Conservation (phyloP, 805 yeast species). For the Clavispora carvajalis region DNA sequence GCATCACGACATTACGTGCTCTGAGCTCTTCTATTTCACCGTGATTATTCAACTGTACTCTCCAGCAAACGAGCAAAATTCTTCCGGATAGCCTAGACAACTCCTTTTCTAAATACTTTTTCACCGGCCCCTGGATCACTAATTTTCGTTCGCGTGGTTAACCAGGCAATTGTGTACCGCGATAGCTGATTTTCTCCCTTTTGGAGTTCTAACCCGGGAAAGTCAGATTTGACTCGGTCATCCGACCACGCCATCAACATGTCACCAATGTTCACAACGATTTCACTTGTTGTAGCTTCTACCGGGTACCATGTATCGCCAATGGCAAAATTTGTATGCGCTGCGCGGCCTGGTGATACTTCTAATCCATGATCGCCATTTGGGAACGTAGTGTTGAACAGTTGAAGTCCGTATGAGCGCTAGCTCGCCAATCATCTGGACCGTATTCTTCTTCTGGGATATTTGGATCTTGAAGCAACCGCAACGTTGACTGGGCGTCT, state of each 20-base stretch:
- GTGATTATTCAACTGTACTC: neutral
- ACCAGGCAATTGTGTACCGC: slow-evolving; percentile 29
- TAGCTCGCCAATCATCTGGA: slow-evolving; percentile 29
- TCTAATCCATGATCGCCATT: slow-evolving; percentile 32
- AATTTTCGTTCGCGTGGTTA: slow-evolving; percentile 31
- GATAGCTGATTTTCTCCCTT: slow-evolving; percentile 22
- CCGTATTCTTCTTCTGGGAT: slow-evolving; percentile 17
- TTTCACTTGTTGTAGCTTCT: slow-evolving; percentile 26
- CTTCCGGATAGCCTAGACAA: slow-evolving; percentile 29
- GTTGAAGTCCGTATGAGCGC: slow-evolving; percentile 35
- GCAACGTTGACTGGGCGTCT: slow-evolving; percentile 30
- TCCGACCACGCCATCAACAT: slow-evolving; percentile 37
- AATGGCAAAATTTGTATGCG: slow-evolving; percentile 27
- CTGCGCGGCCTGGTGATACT: slow-evolving; percentile 33
- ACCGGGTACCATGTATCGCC: slow-evolving; percentile 32
- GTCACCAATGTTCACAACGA: slow-evolving; percentile 33
- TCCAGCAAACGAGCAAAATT: slow-evolving; percentile 16
- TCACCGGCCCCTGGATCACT: slow-evolving; percentile 12
- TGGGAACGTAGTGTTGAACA: slow-evolving; percentile 29
- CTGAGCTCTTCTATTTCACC: neutral
- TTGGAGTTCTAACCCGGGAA: slow-evolving; percentile 29
- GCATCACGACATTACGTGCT: too few relatives aligned
- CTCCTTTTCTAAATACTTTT: slow-evolving; percentile 22
- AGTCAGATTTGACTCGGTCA: slow-evolving; percentile 25
- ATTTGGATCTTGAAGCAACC: slow-evolving; percentile 28